Evolutionary conservation across 441 rosid species (phyloP).

Genomic region (Manihot esculenta): DNA sequence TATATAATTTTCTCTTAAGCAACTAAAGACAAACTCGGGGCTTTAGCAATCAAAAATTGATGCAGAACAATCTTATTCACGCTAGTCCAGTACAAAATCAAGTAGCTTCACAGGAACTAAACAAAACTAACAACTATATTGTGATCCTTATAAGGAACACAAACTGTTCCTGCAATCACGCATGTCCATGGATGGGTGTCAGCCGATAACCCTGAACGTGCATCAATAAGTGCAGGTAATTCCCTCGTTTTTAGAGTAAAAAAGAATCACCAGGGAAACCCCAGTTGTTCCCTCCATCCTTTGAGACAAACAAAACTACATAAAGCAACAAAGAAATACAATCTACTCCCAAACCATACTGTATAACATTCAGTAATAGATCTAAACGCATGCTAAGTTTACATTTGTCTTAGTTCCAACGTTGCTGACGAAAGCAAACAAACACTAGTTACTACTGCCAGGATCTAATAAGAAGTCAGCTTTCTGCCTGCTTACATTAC

Average conservation of each 20-base stretch:
- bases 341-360: not conserved
- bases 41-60: too few species aligned
- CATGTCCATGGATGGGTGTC: not conserved
- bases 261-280: not conserved
- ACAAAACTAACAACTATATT: not conserved
- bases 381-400: constrained; percentile 13
- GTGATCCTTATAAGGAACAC: not conserved
- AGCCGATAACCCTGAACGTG: not conserved
- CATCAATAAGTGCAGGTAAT: not conserved
- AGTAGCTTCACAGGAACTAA: not conserved
- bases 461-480: constrained; percentile 27
- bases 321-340: not conserved
- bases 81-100: not conserved
- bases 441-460: constrained; percentile 21
- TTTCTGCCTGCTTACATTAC: constrained; percentile 22
- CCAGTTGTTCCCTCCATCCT: not conserved
- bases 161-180: not conserved
- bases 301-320: not conserved
- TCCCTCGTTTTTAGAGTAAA: not conserved
- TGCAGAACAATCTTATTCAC: too few species aligned
- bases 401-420: constrained; percentile 7
- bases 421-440: constrained; percentile 19
- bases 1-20: too few species aligned
- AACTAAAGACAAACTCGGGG: too few species aligned
- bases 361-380: constrained; percentile 2